These are phyloP conservation scores for Otatea glauca DNA, from an alignment of 176 grass and related monocot genomes.

Conservation along the genomic window DNA sequence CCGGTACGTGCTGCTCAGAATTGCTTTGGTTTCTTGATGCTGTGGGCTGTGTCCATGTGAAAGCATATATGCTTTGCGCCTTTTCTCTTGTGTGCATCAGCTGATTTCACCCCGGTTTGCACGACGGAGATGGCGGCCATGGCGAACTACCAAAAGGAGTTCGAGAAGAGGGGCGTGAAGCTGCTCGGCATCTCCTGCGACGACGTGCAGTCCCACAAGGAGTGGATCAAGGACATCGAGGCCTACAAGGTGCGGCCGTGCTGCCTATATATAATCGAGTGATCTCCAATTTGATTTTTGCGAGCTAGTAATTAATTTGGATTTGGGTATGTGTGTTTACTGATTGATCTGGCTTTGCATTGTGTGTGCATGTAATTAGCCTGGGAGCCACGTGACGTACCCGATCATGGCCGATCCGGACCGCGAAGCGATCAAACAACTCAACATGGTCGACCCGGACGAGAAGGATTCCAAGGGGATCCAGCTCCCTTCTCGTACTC, in stretches of 20 bases:
- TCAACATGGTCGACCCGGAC: constrained; percentile 92
- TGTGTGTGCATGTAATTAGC: neutral
- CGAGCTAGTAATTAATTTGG: neutral
- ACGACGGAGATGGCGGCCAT: constrained; percentile 87
- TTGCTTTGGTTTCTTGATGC: neutral
- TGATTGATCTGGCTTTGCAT: neutral
- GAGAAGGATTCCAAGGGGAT: constrained; percentile 66
- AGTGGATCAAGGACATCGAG: constrained; percentile 95
- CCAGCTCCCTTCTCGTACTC: constrained; percentile 62
- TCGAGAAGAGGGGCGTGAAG: constrained; percentile 83
- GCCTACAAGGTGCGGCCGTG: constrained; percentile 58
- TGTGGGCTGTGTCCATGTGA: neutral
- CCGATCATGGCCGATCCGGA: constrained; percentile 76
- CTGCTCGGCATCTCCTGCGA: constrained; percentile 86
- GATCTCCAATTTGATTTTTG: neutral
- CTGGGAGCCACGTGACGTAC: constrained; percentile 50
- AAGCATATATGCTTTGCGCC: neutral
- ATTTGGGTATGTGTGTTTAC: neutral
- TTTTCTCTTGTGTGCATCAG: constrained; percentile 1
- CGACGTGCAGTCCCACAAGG: constrained; percentile 71
- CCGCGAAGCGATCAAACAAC: constrained; percentile 57
- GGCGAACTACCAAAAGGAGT: constrained; percentile 68
- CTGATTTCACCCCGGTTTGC: constrained; percentile 91
- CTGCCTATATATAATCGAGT: neutral
- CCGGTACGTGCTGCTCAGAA: constrained; percentile 39